A percentile compares a stretch with the other conserved stretches of the same genome.
Evolutionary conservation across 2,329 filamentous ascomycete species (phyloP).

Genomic region (Penicillium oxalicum): DNA sequence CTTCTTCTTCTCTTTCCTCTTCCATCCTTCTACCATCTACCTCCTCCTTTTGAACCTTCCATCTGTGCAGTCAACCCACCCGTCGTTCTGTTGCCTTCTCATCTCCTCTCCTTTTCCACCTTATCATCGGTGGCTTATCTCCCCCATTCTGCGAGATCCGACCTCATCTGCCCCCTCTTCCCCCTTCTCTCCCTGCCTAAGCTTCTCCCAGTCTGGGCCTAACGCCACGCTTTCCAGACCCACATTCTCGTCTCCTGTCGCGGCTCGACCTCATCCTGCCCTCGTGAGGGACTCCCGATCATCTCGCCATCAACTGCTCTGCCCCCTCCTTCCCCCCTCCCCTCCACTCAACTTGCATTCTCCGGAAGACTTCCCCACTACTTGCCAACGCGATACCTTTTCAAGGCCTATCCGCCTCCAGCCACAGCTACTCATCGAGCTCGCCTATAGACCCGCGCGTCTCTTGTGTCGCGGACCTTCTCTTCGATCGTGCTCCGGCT

Average conservation of each 20-base stretch:
- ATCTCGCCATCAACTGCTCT: background rate
- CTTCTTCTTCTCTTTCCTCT: too few species aligned
- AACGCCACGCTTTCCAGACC: slow-evolving; percentile 8
- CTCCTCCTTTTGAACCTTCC: background rate
- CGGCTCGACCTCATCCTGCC: slow-evolving; percentile 4
- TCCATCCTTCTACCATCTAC: background rate
- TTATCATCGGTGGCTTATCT: background rate
- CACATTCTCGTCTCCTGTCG: slow-evolving; percentile 12
- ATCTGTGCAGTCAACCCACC: background rate
- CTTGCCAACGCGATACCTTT: background rate
- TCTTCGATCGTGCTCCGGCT: background rate
- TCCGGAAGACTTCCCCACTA: background rate
- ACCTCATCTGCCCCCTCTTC: background rate
- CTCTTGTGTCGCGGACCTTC: slow-evolving; percentile 1
- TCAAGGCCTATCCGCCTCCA: background rate
- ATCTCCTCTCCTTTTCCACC: background rate
- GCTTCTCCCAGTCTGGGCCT: background rate
- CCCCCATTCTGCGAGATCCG: background rate
- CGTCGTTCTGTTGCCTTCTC: background rate
- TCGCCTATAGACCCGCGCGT: background rate
- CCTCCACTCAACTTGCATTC: background rate
- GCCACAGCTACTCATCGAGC: background rate
- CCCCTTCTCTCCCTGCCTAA: background rate
- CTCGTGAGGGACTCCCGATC: slow-evolving; percentile 1
- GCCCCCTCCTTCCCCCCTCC: background rate